phyloP scores from a whole-genome alignment of 345 rosid genomes.

The Mangifera indica region DNA sequence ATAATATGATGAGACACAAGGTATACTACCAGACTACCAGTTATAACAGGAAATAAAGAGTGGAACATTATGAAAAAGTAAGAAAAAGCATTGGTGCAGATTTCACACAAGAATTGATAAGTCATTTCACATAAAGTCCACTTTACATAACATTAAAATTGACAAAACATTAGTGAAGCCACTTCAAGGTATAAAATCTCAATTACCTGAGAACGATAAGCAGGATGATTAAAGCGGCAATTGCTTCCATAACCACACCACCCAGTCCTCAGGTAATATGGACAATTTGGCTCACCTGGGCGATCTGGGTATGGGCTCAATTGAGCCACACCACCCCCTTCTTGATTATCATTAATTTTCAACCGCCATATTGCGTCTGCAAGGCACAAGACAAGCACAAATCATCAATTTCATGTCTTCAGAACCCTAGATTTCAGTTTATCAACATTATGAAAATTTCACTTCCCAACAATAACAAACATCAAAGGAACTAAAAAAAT shows the following conservation, averaged over 20 bases:
- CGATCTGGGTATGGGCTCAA: conserved; percentile 63
- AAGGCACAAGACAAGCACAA: conserved; percentile 1
- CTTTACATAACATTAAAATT: no score
- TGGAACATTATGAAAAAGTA: background rate
- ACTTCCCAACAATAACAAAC: background rate
- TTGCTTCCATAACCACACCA: conserved; percentile 67
- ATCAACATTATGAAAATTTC: background rate
- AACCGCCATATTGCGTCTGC: conserved; percentile 52
- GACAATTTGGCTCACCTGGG: conserved; percentile 72
- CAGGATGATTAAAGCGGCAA: conserved; percentile 74
- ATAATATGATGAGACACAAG: conserved; percentile 14
- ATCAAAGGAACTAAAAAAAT: background rate
- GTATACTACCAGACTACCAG: background rate
- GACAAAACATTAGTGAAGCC: no score
- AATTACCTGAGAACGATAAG: conserved; percentile 49
- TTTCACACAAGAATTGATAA: background rate
- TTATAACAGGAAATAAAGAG: background rate
- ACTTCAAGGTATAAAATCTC: background rate
- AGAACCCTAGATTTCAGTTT: background rate
- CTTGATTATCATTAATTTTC: conserved; percentile 53
- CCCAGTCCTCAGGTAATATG: conserved; percentile 63
- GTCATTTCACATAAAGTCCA: background rate
- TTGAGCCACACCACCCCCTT: conserved; percentile 37
- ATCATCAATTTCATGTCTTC: background rate
- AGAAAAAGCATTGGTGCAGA: background rate